A percentile compares a stretch with the other conserved stretches of the same genome.
Conservation (phyloP, 495 filamentous ascomycete genomes). For the Tetracladium marchalianum region DNA sequence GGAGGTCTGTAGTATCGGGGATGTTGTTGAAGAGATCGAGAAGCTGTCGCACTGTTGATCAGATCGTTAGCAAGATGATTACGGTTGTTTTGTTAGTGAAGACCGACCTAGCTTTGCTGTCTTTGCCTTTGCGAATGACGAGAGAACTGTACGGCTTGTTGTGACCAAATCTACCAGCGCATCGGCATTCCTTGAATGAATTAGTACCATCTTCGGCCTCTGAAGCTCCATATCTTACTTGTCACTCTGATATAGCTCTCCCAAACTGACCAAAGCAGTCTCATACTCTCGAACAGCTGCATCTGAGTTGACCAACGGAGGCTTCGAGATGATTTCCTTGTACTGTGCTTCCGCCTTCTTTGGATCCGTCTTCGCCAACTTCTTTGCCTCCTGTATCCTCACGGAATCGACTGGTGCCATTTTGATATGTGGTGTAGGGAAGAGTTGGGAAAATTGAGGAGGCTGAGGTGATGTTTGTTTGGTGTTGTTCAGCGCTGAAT, state of each 20-base stretch:
- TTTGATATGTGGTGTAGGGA: constrained; percentile 4
- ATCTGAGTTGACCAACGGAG: constrained; percentile 70
- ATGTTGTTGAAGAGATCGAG: constrained; percentile 92
- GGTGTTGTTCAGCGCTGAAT: not conserved
- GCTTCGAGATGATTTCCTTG: constrained; percentile 77
- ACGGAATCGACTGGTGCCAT: constrained; percentile 39
- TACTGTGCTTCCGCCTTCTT: constrained; percentile 73
- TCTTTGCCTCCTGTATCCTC: constrained; percentile 62
- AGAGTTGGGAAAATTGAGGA: not conserved
- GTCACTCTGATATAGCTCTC: constrained; percentile 84
- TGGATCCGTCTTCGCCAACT: constrained; percentile 67
- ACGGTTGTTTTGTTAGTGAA: not conserved
- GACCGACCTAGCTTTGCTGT: constrained; percentile 88
- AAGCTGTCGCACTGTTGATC: constrained; percentile 74
- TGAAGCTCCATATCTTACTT: constrained; percentile 35
- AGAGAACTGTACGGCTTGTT: constrained; percentile 80
- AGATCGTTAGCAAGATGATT: constrained; percentile 3
- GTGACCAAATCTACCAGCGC: constrained; percentile 88
- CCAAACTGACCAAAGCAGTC: constrained; percentile 68
- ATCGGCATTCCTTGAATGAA: constrained; percentile 49
- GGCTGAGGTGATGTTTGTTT: not conserved
- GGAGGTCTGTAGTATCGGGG: constrained; percentile 85
- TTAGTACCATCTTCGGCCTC: not conserved
- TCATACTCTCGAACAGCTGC: constrained; percentile 83
- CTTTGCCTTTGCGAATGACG: constrained; percentile 97